Conservation (phyloP, 73 alveolate genomes). For the Paramecium biaurelia region DNA sequence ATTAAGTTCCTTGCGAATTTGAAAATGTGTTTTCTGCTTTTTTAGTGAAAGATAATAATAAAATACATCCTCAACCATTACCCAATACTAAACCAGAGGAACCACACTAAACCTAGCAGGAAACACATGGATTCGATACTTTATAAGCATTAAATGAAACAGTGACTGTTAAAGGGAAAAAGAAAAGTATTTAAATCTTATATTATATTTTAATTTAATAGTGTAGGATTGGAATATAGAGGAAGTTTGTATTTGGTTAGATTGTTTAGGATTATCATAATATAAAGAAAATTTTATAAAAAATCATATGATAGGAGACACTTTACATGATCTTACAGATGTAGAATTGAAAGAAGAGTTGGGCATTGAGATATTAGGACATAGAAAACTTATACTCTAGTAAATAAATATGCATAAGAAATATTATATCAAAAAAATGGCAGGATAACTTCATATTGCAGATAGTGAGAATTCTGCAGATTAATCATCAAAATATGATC, state of each 20-base stretch:
- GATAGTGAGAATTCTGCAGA: slow-evolving; percentile 1
- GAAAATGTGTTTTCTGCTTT: background rate
- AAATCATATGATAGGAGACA: slow-evolving; percentile 51
- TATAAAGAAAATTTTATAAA: slow-evolving; percentile 25
- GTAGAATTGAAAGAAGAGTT: slow-evolving; percentile 25
- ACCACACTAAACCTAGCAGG: background rate
- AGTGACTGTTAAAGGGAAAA: background rate
- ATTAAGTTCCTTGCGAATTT: background rate
- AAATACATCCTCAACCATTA: slow-evolving; percentile 29
- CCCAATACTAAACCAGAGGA: background rate
- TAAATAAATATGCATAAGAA: slow-evolving; percentile 47
- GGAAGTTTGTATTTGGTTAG: slow-evolving; percentile 40
- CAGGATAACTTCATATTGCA: background rate
- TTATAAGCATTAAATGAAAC: background rate
- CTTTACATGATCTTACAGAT: slow-evolving; percentile 48
- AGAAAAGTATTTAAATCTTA: background rate
- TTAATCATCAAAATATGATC: background rate
- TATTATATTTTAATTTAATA: background rate
- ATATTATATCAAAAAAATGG: slow-evolving; percentile 36
- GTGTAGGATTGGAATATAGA: slow-evolving; percentile 46
- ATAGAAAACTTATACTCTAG: slow-evolving; percentile 40
- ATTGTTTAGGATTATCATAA: background rate
- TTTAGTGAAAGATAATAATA: background rate
- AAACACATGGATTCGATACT: slow-evolving; percentile 23
- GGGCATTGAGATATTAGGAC: slow-evolving; percentile 44